These are phyloP conservation scores for Tuber umbilicatum DNA, from an alignment of 495 filamentous ascomycete genomes.

Conservation along the genomic window DNA sequence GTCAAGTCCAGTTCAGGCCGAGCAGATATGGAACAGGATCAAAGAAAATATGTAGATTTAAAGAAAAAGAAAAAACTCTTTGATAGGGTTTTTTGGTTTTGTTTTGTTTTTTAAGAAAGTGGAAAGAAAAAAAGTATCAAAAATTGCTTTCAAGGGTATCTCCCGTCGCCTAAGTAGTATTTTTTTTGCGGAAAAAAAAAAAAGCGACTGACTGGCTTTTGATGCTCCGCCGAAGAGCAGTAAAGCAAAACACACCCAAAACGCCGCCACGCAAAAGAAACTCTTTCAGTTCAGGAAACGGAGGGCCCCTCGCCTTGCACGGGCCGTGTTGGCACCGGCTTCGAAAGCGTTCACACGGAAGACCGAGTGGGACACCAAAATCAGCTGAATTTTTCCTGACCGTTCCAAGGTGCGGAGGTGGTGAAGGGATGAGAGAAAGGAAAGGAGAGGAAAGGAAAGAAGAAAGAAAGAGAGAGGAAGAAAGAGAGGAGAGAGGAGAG, in stretches of 20 bases:
- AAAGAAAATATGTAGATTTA: slow-evolving; percentile 36
- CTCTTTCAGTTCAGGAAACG: slow-evolving; percentile 34
- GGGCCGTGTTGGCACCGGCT: slow-evolving; percentile 43
- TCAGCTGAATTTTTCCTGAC: slow-evolving; percentile 37
- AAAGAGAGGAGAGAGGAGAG: neutral
- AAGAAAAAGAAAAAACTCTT: neutral
- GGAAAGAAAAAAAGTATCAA: slow-evolving; percentile 8
- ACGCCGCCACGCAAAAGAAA: slow-evolving; percentile 38
- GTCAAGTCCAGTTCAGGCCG: slow-evolving; percentile 27
- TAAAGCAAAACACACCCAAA: slow-evolving; percentile 39
- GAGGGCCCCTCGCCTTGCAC: slow-evolving; percentile 43
- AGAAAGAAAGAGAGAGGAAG: neutral
- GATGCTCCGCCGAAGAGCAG: slow-evolving; percentile 33
- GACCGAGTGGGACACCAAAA: slow-evolving; percentile 43
- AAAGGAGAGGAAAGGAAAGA: slow-evolving; percentile 32
- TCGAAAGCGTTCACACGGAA: slow-evolving; percentile 42
- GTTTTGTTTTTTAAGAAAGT: slow-evolving; percentile 29
- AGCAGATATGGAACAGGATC: slow-evolving; percentile 23
- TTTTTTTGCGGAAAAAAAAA: slow-evolving; percentile 21
- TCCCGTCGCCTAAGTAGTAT: slow-evolving; percentile 31
- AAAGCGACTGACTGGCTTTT: slow-evolving; percentile 36
- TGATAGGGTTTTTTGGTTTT: neutral
- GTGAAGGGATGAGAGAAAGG: slow-evolving; percentile 39
- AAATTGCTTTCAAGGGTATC: slow-evolving; percentile 36
- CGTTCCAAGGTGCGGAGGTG: slow-evolving; percentile 38